Percentiles rank a stretch among this genome's conserved stretches.
Evolutionary conservation across 176 grass and related monocot species (phyloP).

Genomic region (Saccharum spontaneum): DNA sequence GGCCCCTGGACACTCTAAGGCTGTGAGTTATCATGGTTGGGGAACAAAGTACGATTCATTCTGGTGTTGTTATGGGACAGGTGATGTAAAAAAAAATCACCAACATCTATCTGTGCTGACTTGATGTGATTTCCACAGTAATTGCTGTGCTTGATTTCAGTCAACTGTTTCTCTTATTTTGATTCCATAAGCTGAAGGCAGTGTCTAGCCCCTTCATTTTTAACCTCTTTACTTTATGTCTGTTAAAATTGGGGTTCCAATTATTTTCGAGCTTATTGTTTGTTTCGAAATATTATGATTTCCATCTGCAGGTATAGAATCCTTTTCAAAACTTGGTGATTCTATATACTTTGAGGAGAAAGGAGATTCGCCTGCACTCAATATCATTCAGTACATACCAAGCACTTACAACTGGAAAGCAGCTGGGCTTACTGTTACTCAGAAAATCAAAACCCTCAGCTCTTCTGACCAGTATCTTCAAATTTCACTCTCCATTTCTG

Average conservation of each 20-base stretch:
- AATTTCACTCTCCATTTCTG: constrained; percentile 62
- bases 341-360: constrained; percentile 98
- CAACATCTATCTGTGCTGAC: background rate
- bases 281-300: constrained; percentile 13
- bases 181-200: background rate
- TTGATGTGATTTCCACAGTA: constrained; percentile 6
- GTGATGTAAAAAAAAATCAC: constrained; percentile 42
- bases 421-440: constrained; percentile 60
- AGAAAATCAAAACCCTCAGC: constrained; percentile 53
- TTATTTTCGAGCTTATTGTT: background rate
- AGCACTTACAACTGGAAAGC: constrained; percentile 78
- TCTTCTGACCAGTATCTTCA: constrained; percentile 56
- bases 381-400: constrained; percentile 84
- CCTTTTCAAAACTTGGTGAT: constrained; percentile 93
- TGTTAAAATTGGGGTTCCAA: background rate
- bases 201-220: background rate
- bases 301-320: constrained; percentile 71
- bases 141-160: background rate
- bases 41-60: constrained; percentile 88
- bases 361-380: constrained; percentile 55
- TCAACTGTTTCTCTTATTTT: background rate
- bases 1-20: too few species aligned
- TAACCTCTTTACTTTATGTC: background rate
- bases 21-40: constrained; percentile 89
- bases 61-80: constrained; percentile 98